Conservation (phyloP, 2,329 filamentous ascomycete species). For the Xylaria sp. region DNA sequence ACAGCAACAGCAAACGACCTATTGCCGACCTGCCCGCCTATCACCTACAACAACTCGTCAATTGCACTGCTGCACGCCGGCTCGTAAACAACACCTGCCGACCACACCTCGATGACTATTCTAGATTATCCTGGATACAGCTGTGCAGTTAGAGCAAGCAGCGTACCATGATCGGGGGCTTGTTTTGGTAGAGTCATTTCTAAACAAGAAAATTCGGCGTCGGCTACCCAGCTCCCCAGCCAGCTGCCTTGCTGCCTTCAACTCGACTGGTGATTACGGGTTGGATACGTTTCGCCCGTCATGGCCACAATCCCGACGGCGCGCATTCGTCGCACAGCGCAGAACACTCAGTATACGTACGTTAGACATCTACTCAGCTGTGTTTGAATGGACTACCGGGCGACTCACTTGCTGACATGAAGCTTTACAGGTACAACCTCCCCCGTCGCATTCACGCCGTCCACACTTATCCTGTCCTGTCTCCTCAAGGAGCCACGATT, state of each 20-base stretch:
- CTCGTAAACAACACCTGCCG: no score
- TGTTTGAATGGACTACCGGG: neutral
- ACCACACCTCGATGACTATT: neutral
- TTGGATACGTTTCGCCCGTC: constrained; percentile 28
- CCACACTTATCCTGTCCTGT: constrained; percentile 70
- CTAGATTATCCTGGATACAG: neutral
- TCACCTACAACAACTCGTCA: no score
- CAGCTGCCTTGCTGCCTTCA: neutral
- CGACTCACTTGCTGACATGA: constrained; percentile 23
- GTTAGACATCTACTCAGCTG: constrained; percentile 20
- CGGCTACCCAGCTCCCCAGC: neutral
- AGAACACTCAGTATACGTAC: constrained; percentile 54
- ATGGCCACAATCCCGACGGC: constrained; percentile 48
- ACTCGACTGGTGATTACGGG: neutral
- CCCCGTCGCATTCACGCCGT: constrained; percentile 68
- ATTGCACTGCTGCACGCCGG: no score
- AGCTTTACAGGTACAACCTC: constrained; percentile 64
- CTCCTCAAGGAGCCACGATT: constrained; percentile 71
- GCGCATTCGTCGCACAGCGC: constrained; percentile 52
- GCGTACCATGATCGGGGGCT: constrained; percentile 15
- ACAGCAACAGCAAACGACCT: neutral
- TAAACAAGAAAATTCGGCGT: neutral
- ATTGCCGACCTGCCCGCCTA: neutral
- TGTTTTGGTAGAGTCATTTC: constrained; percentile 6
- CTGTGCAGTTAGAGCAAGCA: neutral